Conservation (phyloP, 495 filamentous ascomycete genomes). For the Astrothelium macrocarpum region DNA sequence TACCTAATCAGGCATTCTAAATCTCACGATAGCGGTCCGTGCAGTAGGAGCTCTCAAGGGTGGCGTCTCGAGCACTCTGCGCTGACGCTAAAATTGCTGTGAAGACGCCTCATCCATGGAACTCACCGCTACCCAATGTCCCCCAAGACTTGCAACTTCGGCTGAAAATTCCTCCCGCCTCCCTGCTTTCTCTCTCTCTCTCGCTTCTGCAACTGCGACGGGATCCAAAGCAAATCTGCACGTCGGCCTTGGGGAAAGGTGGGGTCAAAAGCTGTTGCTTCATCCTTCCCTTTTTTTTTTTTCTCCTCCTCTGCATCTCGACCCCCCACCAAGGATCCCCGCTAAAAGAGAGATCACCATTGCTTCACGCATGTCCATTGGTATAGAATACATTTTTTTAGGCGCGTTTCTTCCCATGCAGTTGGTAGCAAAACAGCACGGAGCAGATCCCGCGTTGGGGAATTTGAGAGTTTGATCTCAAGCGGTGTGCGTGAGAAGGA, state of each 20-base stretch:
- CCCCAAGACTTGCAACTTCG: too few relatives aligned
- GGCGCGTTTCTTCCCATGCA: neutral
- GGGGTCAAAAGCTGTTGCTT: too few relatives aligned
- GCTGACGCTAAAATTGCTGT: too few relatives aligned
- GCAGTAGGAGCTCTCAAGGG: neutral
- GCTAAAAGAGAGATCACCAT: too few relatives aligned
- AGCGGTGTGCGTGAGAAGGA: constrained; percentile 2
- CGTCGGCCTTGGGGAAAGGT: neutral
- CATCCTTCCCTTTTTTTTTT: neutral
- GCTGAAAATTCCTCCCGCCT: neutral
- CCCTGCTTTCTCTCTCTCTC: neutral
- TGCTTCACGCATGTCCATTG: too few relatives aligned
- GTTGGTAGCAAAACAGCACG: neutral
- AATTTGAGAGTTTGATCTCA: neutral
- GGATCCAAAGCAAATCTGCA: neutral
- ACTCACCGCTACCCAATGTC: too few relatives aligned
- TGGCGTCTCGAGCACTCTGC: neutral
- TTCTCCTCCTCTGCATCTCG: too few relatives aligned
- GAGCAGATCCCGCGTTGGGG: neutral
- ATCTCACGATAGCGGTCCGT: constrained; percentile 1
- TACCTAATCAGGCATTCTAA: neutral
- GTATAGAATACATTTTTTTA: too few relatives aligned
- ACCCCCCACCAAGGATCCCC: too few relatives aligned
- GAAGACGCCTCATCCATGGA: too few relatives aligned
- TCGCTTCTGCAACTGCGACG: neutral